Evolutionary conservation across 176 grass and related monocot species (phyloP).

Genomic region (Areca catechu): DNA sequence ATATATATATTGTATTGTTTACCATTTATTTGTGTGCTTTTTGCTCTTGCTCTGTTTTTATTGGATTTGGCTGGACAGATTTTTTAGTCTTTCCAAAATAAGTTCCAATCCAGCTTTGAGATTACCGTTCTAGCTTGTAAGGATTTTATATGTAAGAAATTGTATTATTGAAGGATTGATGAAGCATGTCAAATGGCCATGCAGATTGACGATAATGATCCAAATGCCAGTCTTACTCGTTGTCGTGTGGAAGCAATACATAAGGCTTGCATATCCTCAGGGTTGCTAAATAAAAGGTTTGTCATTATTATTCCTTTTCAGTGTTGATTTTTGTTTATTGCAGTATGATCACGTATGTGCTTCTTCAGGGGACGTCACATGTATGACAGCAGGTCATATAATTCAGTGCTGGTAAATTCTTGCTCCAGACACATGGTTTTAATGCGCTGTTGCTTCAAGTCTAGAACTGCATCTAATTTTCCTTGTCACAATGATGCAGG

Average conservation of each 20-base stretch:
- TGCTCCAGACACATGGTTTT: neutral
- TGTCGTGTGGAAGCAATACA: slow-evolving; percentile 56
- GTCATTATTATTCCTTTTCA: neutral
- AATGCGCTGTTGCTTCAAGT: neutral
- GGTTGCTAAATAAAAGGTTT: slow-evolving; percentile 71
- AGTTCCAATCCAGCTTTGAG: no score
- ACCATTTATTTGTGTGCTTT: no score
- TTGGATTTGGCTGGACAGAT: no score
- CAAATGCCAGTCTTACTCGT: slow-evolving; percentile 48
- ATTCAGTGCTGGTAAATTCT: slow-evolving; percentile 7
- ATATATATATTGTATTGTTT: no score
- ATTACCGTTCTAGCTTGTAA: no score
- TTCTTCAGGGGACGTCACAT: slow-evolving; percentile 4
- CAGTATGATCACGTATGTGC: neutral
- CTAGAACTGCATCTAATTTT: neutral
- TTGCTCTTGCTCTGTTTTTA: no score
- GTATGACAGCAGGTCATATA: neutral
- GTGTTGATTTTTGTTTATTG: neutral
- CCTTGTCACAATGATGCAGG: neutral
- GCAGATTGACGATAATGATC: slow-evolving; percentile 4
- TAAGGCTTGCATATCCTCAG: slow-evolving; percentile 52
- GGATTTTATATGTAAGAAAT: no score
- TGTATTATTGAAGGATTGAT: slow-evolving; percentile 27
- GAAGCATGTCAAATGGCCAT: slow-evolving; percentile 10
- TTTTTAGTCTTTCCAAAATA: no score